These are phyloP conservation scores for Termitomyces sp. DNA, from an alignment of 1,284 basidiomycete species.

Conservation along the genomic window DNA sequence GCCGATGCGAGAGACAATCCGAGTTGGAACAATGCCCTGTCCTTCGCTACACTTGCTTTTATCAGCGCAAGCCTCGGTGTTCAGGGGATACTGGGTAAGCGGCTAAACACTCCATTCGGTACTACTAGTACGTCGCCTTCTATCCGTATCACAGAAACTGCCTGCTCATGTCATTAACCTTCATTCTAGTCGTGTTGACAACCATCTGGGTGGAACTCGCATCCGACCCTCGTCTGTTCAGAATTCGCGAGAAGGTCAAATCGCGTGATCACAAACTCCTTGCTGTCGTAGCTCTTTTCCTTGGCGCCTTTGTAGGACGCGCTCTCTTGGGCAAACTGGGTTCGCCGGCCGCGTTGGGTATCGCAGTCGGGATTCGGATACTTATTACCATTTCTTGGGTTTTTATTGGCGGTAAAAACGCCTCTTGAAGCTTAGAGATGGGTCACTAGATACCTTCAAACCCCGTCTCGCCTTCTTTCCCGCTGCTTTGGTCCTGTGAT, in stretches of 20 bases:
- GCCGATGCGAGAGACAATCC: constrained; percentile 51
- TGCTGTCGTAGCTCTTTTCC: constrained; percentile 63
- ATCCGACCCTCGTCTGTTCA: constrained; percentile 72
- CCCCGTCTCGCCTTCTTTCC: too few species aligned
- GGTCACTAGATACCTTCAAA: not conserved
- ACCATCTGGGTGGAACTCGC: constrained; percentile 85
- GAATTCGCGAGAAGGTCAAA: constrained; percentile 41
- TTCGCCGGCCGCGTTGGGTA: constrained; percentile 60
- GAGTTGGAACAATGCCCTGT: constrained; percentile 61
- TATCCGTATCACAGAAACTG: constrained; percentile 1
- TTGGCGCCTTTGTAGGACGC: constrained; percentile 73
- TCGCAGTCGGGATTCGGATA: constrained; percentile 62
- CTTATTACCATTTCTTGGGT: constrained; percentile 66
- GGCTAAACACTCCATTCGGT: constrained; percentile 71
- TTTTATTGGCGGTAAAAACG: constrained; percentile 50
- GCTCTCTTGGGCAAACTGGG: constrained; percentile 61
- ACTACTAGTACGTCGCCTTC: constrained; percentile 59
- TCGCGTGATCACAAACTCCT: constrained; percentile 72
- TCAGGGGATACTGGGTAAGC: constrained; percentile 82
- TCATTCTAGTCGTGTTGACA: constrained; percentile 37
- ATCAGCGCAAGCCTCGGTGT: constrained; percentile 75
- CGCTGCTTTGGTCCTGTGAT: too few species aligned
- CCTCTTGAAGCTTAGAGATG: not conserved
- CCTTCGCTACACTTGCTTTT: constrained; percentile 69
- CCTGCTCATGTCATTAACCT: not conserved